Evolutionary conservation across 1,284 basidiomycete species (phyloP).

Genomic region (Cutaneotrichosporon dermatis): DNA sequence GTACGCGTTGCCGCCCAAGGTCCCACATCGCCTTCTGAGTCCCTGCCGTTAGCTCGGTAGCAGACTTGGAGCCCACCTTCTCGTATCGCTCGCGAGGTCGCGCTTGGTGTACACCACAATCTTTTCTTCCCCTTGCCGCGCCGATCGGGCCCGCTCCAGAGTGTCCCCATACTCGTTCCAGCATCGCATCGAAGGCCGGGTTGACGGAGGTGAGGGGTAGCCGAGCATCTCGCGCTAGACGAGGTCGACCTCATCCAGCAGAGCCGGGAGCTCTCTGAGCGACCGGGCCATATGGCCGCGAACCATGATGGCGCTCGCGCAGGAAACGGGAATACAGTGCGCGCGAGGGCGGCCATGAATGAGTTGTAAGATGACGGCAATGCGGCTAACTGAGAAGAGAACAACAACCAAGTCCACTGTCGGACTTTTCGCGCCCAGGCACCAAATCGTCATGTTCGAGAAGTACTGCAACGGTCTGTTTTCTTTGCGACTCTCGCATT

Average conservation of each 20-base stretch:
- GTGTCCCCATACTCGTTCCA: constrained; percentile 39
- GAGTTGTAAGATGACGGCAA: no score
- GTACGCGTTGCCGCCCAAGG: constrained; percentile 50
- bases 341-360: background rate
- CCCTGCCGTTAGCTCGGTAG: constrained; percentile 37
- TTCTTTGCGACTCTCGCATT: no score
- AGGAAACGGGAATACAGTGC: constrained; percentile 49
- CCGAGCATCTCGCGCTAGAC: constrained; percentile 90
- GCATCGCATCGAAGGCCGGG: constrained; percentile 68
- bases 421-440: no score
- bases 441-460: no score
- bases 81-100: constrained; percentile 84
- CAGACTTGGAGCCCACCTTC: constrained; percentile 54
- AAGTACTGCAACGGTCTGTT: no score
- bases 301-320: constrained; percentile 80
- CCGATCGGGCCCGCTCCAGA: constrained; percentile 30
- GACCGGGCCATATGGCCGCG: constrained; percentile 96
- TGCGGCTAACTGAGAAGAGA: no score
- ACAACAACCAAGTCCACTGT: no score
- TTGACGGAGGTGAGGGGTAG: constrained; percentile 93
- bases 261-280: constrained; percentile 66
- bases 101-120: constrained; percentile 90
- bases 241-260: constrained; percentile 77
- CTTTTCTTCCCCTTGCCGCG: constrained; percentile 55
- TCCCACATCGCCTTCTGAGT: constrained; percentile 49